These are phyloP conservation scores for Leccinum angustisporum DNA, from an alignment of 1,284 basidiomycete species.

Conservation along the genomic window DNA sequence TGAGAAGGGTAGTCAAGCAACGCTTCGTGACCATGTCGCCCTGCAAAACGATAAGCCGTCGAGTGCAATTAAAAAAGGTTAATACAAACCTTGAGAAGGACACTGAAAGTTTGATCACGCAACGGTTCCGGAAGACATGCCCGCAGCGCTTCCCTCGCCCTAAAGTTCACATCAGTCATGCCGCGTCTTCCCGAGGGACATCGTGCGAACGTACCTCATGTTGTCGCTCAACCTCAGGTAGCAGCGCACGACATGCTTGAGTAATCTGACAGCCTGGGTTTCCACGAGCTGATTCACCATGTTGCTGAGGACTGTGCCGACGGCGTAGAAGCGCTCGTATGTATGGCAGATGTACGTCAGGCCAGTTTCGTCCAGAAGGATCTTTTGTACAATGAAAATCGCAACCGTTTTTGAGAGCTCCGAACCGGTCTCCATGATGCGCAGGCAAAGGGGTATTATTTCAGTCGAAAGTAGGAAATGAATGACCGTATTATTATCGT, in stretches of 20 bases:
- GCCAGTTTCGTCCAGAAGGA: constrained; percentile 96
- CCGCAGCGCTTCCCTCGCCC: constrained; percentile 93
- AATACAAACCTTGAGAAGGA: constrained; percentile 74
- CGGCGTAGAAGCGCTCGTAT: constrained; percentile 98
- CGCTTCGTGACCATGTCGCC: constrained; percentile 96
- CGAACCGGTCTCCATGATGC: constrained; percentile 99
- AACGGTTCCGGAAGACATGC: constrained; percentile 98
- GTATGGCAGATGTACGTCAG: constrained; percentile 99
- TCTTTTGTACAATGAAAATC: constrained; percentile 99
- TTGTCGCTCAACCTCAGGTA: constrained; percentile 97
- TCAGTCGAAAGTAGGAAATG: constrained; percentile 99
- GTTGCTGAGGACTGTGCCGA: constrained; percentile 96
- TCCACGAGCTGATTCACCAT: constrained; percentile 98
- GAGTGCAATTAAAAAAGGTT: neutral
- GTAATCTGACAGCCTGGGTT: constrained; percentile 92
- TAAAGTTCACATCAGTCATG: constrained; percentile 34
- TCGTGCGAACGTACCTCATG: constrained; percentile 62
- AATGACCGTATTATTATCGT: constrained; percentile 98
- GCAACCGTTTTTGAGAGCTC: constrained; percentile 99
- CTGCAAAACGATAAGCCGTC: constrained; percentile 38
- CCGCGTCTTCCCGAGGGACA: constrained; percentile 4
- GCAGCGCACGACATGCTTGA: constrained; percentile 98
- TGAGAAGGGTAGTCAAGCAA: constrained; percentile 92
- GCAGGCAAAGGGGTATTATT: constrained; percentile 98
- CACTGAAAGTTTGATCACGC: constrained; percentile 91